Evolutionary conservation across 2,329 filamentous ascomycete genomes (phyloP), one percentile per base, ranked within the genome.

Genomic region (Annulohypoxylon truncatum): DNA sequence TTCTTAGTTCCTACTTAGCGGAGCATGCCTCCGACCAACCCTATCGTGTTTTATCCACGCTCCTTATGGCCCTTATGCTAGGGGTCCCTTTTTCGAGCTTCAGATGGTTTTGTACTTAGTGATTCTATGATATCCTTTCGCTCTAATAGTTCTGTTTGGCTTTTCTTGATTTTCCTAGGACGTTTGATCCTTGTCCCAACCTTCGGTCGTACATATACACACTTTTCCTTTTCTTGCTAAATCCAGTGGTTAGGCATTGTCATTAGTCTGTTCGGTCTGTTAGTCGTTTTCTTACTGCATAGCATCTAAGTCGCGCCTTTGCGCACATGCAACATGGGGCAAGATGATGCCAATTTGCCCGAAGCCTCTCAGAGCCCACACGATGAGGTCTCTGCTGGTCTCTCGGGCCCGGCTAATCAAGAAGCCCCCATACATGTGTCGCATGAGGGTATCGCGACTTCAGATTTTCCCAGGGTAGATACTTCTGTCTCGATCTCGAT

Each of bases 31-130:
- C 73, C 73, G 73, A 56, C 20, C 40, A 61, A 38, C 59, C 54
- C 54, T 56, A 58, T 66, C 53, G 63, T 69, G 71, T 75, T 46
- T 74, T 74, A 72, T 68, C 69, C 71, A 71, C 42, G 65, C 53
- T 51, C 61, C 42, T 51, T 60, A 60, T 40, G 35, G 50, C 55
- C 64, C 56, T 60, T 15, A 55, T 64, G 26, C 47, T 63, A 61
- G 33, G 61, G 24, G 31, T 53, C 29, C 52, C 59, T 67, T 59
- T 42, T 40, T 42, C 15, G 38, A 42, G 22, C 38, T 22, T 63
- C 66, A 66, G 59, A 67, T 65, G 52, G 51, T 47, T 54, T 20
- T 61, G 56, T 64, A 62, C 57, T 42, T 57, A 54, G 57, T 38
- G 10, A 54, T 46, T 65, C 29, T 48, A 44, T 20, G 38, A 60